Base-by-base conservation (phyloP, 2,329 filamentous ascomycete species). In the Alternaria consortialis region DNA sequence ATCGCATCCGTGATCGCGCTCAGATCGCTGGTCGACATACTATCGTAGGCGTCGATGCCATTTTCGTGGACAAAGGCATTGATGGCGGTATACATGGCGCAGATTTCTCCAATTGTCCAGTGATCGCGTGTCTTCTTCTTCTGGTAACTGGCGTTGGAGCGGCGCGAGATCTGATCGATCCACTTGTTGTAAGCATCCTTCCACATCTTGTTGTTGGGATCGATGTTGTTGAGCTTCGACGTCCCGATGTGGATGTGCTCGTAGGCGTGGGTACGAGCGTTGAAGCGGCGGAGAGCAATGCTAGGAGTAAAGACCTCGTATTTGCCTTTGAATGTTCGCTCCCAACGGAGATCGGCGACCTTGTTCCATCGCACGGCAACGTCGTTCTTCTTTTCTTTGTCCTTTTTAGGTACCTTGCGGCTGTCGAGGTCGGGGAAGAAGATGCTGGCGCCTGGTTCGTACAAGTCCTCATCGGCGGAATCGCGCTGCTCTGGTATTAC, bases 151-250 rank as follows among this genome's bases (percentile, higher is more conserved):
- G 43, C 44, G 25, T 59, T 50, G 2, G 51, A 50, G 4, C 56
- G 56, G 11, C 56, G 56, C 29, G 37, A 50, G 20, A 59, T 59
- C 29, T 59, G 56, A 25, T 55, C 44, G 5, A 59, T 36, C 56
- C 56, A 59, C 43, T 59, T 59, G 51, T 59, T 50, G 36, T 59
- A 59, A 3, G 34, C 43, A 6, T 55, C 53, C 1, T 50, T 36
- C 56, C 56, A 59, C 5, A 7, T 15, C 29, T 55, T 59, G 20
- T 59, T 25, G 12, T 59, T 59, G 1, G 56, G 56, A 0, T 59
- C 43, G 2, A 50, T 36, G 5, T 59, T 31, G 8, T 36, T 7
- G 2, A 50, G 44, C n/a, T 43, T 55, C 13, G 29, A 42, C 3
- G 42, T 17, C 8, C 6, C 9, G 17, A 55, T 7, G 12, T 55